Evolutionary conservation across 2,329 filamentous ascomycete genomes (phyloP).

Genomic region (Trichoderma oligosporum): DNA sequence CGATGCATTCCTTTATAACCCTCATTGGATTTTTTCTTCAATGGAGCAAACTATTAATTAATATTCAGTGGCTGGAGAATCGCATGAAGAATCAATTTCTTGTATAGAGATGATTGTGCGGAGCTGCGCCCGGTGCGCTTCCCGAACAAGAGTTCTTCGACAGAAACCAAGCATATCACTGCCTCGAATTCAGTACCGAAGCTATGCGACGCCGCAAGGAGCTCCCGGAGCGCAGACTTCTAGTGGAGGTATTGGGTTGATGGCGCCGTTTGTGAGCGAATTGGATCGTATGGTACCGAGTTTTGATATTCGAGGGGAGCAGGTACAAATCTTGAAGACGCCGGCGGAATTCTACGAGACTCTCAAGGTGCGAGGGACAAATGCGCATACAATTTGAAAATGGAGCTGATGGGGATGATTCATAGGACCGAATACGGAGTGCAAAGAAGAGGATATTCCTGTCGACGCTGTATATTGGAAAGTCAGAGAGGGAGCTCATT

Average conservation of each 20-base stretch:
- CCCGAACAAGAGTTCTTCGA: slow-evolving; percentile 28
- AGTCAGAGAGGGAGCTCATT: slow-evolving; percentile 85
- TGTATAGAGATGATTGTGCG: slow-evolving; percentile 34
- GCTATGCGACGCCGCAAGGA: slow-evolving; percentile 38
- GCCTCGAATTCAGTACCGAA: slow-evolving; percentile 37
- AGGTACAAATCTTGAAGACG: slow-evolving; percentile 73
- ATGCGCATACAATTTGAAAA: not conserved
- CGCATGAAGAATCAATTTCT: not conserved
- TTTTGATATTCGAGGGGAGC: slow-evolving; percentile 77
- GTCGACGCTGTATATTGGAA: slow-evolving; percentile 96
- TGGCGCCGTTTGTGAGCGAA: slow-evolving; percentile 61
- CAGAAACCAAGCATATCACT: slow-evolving; percentile 28
- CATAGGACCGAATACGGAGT: slow-evolving; percentile 71
- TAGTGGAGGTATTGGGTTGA: slow-evolving; percentile 34
- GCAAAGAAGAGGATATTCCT: slow-evolving; percentile 81
- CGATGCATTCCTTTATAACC: not conserved
- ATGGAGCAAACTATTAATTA: not conserved
- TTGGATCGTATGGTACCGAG: slow-evolving; percentile 87
- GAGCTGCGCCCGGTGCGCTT: slow-evolving; percentile 34
- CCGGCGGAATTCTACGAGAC: slow-evolving; percentile 89
- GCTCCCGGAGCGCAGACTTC: slow-evolving; percentile 26
- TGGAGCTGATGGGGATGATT: slow-evolving; percentile 9
- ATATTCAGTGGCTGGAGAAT: not conserved
- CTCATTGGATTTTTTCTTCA: not conserved
- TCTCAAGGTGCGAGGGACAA: slow-evolving; percentile 63